Percentiles rank a stretch among this genome's conserved stretches.
phyloP scores from a whole-genome alignment of 768 basidiomycete genomes.

The Serendipita sp. region DNA sequence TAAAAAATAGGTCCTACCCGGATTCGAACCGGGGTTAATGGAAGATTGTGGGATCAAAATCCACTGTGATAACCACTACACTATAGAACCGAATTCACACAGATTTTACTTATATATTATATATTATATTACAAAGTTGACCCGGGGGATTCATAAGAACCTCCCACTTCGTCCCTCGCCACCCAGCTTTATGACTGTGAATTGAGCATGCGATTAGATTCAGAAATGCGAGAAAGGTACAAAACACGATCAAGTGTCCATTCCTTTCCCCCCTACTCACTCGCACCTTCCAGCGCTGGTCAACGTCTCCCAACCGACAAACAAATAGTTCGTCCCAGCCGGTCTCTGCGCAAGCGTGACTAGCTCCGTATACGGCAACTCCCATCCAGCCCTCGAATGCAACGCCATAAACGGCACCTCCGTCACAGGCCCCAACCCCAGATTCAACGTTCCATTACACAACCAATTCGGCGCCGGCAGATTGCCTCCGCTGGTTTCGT shows the following conservation, averaged over 20 bases:
- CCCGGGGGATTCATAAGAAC: no score
- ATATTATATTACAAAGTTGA: no score
- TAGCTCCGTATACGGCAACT: not conserved
- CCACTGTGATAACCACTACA: slow-evolving; percentile 8
- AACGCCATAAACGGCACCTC: not conserved
- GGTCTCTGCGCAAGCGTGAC: not conserved
- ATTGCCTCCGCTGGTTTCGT: not conserved
- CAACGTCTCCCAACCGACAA: slow-evolving; percentile 7
- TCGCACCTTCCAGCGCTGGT: not conserved
- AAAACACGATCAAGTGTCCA: no score
- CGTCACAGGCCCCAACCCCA: not conserved
- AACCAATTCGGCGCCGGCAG: not conserved
- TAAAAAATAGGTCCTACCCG: slow-evolving; percentile 7
- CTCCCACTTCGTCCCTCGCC: no score
- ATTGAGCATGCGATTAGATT: no score
- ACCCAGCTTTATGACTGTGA: no score
- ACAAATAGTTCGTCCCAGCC: slow-evolving; percentile 4
- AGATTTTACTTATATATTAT: no score
- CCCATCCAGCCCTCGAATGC: not conserved
- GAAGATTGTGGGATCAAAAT: slow-evolving; percentile 4
- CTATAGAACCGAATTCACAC: not conserved
- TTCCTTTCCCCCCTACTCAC: no score
- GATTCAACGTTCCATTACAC: not conserved
- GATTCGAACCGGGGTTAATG: slow-evolving; percentile 8
- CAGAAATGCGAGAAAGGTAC: no score